Evolutionary conservation across 768 basidiomycete genomes (phyloP).

Genomic region (Lentinula detonsa): DNA sequence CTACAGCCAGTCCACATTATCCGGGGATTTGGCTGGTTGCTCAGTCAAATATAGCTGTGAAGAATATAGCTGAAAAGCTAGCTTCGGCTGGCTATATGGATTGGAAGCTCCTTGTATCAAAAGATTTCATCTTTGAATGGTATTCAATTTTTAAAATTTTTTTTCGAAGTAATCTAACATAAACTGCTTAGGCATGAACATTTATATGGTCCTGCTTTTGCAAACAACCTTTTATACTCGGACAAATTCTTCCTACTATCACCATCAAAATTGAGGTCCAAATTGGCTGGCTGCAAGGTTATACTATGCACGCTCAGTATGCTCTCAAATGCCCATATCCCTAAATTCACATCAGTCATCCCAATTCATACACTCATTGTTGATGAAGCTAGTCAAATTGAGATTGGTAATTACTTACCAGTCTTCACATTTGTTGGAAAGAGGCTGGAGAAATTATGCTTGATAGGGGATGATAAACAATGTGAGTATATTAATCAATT

Average conservation of each 20-base stretch:
- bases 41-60: slow-evolving; percentile 84
- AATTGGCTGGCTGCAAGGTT: slow-evolving; percentile 41
- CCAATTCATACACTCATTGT: slow-evolving; percentile 48
- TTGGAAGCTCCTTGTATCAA: slow-evolving; percentile 70
- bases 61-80: slow-evolving; percentile 84
- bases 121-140: slow-evolving; percentile 62
- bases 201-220: slow-evolving; percentile 44
- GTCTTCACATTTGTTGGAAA: slow-evolving; percentile 30
- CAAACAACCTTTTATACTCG: slow-evolving; percentile 47
- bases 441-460: slow-evolving; percentile 45
- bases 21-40: slow-evolving; percentile 74
- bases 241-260: slow-evolving; percentile 23
- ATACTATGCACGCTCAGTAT: slow-evolving; percentile 75
- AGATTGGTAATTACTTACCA: slow-evolving; percentile 21
- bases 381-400: slow-evolving; percentile 68
- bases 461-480: slow-evolving; percentile 66
- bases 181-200: slow-evolving; percentile 67
- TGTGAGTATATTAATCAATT: slow-evolving; percentile 31
- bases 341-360: slow-evolving; percentile 25
- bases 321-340: slow-evolving; percentile 43
- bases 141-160: slow-evolving; percentile 26
- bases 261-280: slow-evolving; percentile 15
- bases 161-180: not conserved
- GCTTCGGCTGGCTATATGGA: slow-evolving; percentile 40
- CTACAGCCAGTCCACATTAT: slow-evolving; percentile 26